Base-by-base conservation (phyloP, 164 flowering plant species). In the Stephania japonica region DNA sequence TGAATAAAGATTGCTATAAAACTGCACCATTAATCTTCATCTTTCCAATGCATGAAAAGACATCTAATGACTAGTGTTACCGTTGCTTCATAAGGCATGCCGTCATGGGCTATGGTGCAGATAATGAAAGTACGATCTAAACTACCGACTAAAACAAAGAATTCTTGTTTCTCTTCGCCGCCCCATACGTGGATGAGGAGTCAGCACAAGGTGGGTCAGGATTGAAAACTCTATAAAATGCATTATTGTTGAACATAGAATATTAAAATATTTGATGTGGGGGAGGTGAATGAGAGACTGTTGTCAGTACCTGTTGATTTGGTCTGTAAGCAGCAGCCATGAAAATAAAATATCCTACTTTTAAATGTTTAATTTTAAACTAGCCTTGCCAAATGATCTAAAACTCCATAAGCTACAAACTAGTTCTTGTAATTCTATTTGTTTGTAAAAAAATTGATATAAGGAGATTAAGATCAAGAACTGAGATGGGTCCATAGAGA, bases 61-160 rank as follows among this genome's bases (percentile, higher is more conserved):
- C 24, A 59, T n/a, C 21, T 59, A 19, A 21, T 59, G 64, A 59
- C 64, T 18, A n/a, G 9, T 59, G 19, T 19, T 19, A 9, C 64
- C 21, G 21, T 18, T n/a, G 21, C 21, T 59, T 19, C 7, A 7
- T 16, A 56, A 8, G 50, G 63, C 19, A 59, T 59, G 64, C 5
- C 0, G 64, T 59, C 64, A 18, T 19, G 19, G 2, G 53, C 14
- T 47, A 27, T 49, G 27, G 38, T 3, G 38, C n/a, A 44, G 70
- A 47, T 7, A 63, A 62, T 24, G 25, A 63, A 63, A 62, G 71
- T 26, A 69, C 63, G 12, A 69, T 69, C 77, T 19, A 63, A 63
- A 64, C 70, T 73, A 75, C 69, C 72, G 49, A 14, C 72, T 72
- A 16, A 69, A 63, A 74, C 61, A 59, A 74, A 74, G 44, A 21